A percentile compares a stretch with the other conserved stretches of the same genome.
Evolutionary conservation across 1,284 basidiomycete species (phyloP).

Genomic region (Cryptococcus sp.): DNA sequence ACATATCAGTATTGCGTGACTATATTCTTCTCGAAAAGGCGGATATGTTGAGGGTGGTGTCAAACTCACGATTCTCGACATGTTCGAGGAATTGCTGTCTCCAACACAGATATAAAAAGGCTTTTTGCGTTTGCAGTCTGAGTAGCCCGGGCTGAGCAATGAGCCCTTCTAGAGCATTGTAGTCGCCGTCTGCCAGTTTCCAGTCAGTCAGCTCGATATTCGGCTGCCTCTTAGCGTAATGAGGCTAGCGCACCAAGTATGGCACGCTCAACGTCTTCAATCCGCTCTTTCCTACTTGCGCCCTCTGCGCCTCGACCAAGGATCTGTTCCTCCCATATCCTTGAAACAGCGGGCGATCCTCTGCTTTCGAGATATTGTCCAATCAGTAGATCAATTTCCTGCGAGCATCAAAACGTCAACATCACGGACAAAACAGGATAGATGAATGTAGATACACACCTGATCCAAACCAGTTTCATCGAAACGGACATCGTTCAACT

Average conservation of each 20-base stretch:
- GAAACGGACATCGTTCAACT: constrained; percentile 17
- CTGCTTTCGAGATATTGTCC: constrained; percentile 54
- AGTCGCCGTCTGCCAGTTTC: constrained; percentile 53
- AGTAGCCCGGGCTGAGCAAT: constrained; percentile 50
- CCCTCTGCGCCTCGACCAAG: constrained; percentile 35
- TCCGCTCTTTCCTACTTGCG: constrained; percentile 44
- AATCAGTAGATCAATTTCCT: constrained; percentile 52
- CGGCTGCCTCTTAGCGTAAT: background rate
- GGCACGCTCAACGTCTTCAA: constrained; percentile 52
- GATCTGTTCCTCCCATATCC: constrained; percentile 27
- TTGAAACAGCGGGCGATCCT: constrained; percentile 48
- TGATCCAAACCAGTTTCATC: constrained; percentile 16
- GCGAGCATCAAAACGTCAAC: background rate
- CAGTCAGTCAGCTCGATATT: background rate
- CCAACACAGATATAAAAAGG: constrained; percentile 54
- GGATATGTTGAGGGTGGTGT: background rate
- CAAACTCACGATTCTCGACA: constrained; percentile 54
- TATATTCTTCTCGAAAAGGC: constrained; percentile 16
- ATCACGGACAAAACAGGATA: background rate
- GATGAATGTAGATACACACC: constrained; percentile 3
- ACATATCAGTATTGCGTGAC: constrained; percentile 25
- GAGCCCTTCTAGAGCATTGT: constrained; percentile 53
- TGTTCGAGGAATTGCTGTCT: constrained; percentile 55
- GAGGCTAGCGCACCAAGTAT: constrained; percentile 42
- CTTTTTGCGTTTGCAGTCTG: constrained; percentile 53